Conservation (phyloP, 2,329 filamentous ascomycete genomes). For the Fusarium sp. region DNA sequence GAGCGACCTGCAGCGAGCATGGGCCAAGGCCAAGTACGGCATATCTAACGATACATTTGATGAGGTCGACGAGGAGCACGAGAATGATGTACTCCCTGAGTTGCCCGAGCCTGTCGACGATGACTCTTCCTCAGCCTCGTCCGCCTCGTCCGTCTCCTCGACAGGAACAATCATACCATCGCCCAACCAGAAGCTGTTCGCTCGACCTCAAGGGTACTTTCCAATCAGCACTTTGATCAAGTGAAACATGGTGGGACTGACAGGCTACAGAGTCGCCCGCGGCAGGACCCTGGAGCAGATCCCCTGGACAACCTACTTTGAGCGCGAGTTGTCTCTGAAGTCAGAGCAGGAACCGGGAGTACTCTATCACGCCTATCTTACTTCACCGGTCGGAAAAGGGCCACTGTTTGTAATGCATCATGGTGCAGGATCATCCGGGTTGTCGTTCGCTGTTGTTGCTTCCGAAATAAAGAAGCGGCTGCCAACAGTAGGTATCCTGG, state of each 20-base stretch:
- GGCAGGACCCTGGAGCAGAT: slow-evolving; percentile 72
- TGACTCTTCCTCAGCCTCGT: slow-evolving; percentile 79
- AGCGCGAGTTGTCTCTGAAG: slow-evolving; percentile 83
- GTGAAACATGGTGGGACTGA: slow-evolving; percentile 41
- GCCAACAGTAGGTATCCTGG: slow-evolving; percentile 84
- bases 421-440: slow-evolving; percentile 90
- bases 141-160: slow-evolving; percentile 86
- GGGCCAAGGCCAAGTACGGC: slow-evolving; percentile 80
- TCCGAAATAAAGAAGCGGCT: slow-evolving; percentile 81
- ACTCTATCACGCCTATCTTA: slow-evolving; percentile 88
- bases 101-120: slow-evolving; percentile 62
- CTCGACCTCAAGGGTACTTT: slow-evolving; percentile 73
- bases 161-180: slow-evolving; percentile 91
- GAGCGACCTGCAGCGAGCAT: slow-evolving; percentile 84
- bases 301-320: slow-evolving; percentile 91
- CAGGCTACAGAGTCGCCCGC: slow-evolving; percentile 56
- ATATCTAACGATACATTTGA: slow-evolving; percentile 63
- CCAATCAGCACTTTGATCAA: slow-evolving; percentile 6
- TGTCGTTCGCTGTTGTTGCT: slow-evolving; percentile 88
- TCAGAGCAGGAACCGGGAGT: slow-evolving; percentile 60
- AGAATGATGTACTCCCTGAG: slow-evolving; percentile 60
- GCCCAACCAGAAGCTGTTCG: slow-evolving; percentile 77
- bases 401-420: slow-evolving; percentile 95
- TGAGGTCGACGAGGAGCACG: slow-evolving; percentile 65
- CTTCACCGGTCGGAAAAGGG: slow-evolving; percentile 77